phyloP scores from a whole-genome alignment of 352 stramenopile genomes.

The Pythium pectinolyticum region DNA sequence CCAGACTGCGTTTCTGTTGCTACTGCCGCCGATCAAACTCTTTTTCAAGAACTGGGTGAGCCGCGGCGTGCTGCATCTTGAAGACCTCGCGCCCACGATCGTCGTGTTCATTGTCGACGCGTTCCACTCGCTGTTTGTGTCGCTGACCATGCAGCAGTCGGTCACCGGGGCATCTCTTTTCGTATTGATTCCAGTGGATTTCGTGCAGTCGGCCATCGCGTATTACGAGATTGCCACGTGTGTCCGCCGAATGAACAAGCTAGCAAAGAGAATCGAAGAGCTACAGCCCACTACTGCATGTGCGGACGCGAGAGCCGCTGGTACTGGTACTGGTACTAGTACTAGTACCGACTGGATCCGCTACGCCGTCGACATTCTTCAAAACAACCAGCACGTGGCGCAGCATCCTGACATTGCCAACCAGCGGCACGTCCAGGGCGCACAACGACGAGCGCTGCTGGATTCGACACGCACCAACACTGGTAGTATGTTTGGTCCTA shows the following conservation, averaged over 20 bases:
- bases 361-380: no score
- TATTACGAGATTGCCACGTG: background rate
- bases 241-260: background rate
- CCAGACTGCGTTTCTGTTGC: background rate
- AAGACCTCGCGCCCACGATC: background rate
- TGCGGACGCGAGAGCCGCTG: background rate
- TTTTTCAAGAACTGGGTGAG: background rate
- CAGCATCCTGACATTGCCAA: no score
- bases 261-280: background rate
- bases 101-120: conserved; percentile 7
- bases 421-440: no score
- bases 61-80: background rate
- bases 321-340: no score
- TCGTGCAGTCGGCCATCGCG: background rate
- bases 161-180: background rate
- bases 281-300: background rate
- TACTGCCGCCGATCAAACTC: conserved; percentile 3
- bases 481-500: no score
- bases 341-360: no score
- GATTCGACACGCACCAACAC: no score
- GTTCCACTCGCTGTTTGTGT: background rate
- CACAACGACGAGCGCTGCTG: no score
- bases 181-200: background rate
- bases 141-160: background rate
- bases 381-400: no score